Evolutionary conservation across 306 rosid species (phyloP).

Genomic region (Amphicarpaea edgeworthii): DNA sequence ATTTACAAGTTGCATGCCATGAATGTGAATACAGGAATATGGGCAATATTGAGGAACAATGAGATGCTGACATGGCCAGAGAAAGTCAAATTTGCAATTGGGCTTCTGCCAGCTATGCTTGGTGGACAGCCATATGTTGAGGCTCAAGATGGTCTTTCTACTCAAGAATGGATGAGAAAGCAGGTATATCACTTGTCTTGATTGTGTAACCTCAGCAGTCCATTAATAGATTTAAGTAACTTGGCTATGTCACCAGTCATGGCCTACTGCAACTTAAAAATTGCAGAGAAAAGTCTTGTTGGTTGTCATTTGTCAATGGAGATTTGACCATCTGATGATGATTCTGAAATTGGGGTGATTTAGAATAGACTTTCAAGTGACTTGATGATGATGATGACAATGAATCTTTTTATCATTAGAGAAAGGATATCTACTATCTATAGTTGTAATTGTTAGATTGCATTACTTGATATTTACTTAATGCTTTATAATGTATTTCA

Average conservation of each 20-base stretch:
- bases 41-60: conserved; percentile 94
- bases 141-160: conserved; percentile 90
- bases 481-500: neutral
- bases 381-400: neutral
- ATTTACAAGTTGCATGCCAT: conserved; percentile 32
- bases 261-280: conserved; percentile 12
- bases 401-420: neutral
- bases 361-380: neutral
- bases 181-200: conserved; percentile 62
- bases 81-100: conserved; percentile 94
- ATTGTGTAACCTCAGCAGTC: conserved; percentile 16
- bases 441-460: conserved; percentile 22
- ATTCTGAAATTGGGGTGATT: neutral
- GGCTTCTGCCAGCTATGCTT: conserved; percentile 94
- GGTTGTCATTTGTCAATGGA: neutral
- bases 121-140: conserved; percentile 96
- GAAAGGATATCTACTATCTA: conserved; percentile 40
- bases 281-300: conserved; percentile 20
- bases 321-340: neutral
- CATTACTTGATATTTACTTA: conserved; percentile 1
- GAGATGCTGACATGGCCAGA: conserved; percentile 99
- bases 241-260: neutral
- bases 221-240: conserved; percentile 28
- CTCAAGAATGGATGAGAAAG: conserved; percentile 93
- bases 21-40: conserved; percentile 71